Evolutionary conservation across 108 stramenopile genomes (phyloP).

Genomic region (Cyclotella sp.): DNA sequence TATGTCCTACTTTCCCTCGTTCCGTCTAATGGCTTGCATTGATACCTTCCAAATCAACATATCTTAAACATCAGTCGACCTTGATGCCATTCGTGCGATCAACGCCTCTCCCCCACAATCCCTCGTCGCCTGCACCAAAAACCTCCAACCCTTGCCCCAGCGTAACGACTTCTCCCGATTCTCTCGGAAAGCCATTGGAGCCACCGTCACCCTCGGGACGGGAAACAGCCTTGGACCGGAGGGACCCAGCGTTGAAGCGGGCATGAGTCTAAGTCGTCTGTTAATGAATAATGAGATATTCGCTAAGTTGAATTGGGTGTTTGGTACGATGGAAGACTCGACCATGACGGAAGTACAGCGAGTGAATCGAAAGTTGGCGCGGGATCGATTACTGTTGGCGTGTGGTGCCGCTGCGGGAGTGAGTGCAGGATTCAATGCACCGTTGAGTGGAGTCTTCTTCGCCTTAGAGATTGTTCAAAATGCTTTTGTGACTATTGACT

Average conservation of each 20-base stretch:
- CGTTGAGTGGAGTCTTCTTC: constrained; percentile 93
- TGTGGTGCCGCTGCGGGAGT: constrained; percentile 95
- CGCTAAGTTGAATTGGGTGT: constrained; percentile 27
- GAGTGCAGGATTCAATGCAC: constrained; percentile 94
- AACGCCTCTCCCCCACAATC: constrained; percentile 38
- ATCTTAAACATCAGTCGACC: constrained; percentile 52
- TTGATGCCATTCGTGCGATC: constrained; percentile 49
- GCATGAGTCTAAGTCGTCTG: constrained; percentile 69
- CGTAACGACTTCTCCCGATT: constrained; percentile 56
- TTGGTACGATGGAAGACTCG: constrained; percentile 48
- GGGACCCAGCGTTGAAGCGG: constrained; percentile 89
- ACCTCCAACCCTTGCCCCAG: constrained; percentile 40
- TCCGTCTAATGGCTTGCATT: neutral
- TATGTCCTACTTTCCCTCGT: neutral
- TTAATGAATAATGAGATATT: constrained; percentile 53
- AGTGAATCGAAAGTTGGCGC: constrained; percentile 42
- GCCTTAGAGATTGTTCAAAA: constrained; percentile 87
- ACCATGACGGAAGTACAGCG: constrained; percentile 40
- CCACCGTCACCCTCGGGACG: constrained; percentile 87
- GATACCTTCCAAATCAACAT: neutral
- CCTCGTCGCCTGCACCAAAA: constrained; percentile 28
- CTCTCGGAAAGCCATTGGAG: constrained; percentile 76
- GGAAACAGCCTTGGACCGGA: constrained; percentile 91
- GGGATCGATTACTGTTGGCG: constrained; percentile 75
- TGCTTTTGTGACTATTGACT: constrained; percentile 53